Conservation (phyloP, 2,329 filamentous ascomycete species). For the Fusarium kyushuense region DNA sequence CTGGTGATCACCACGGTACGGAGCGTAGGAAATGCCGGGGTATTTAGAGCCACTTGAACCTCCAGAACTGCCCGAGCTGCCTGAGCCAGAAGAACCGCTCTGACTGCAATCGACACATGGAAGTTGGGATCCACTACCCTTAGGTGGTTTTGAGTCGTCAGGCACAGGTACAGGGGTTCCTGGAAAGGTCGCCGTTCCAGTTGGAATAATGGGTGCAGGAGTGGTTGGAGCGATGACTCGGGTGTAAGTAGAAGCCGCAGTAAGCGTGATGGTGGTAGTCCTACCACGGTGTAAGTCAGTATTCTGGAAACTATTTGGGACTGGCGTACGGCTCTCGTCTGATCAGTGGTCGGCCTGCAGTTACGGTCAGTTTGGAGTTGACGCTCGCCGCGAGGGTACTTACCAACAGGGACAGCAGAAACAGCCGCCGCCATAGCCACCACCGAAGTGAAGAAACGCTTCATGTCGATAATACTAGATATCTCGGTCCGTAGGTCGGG, state of each 20-base stretch:
- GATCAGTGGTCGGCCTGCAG: slow-evolving; percentile 28
- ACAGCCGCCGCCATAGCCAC: slow-evolving; percentile 42
- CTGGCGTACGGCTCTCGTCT: slow-evolving; percentile 31
- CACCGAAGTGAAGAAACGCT: slow-evolving; percentile 42
- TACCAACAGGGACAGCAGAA: slow-evolving; percentile 44
- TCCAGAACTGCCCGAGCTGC: slow-evolving; percentile 4
- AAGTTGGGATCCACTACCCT: not conserved
- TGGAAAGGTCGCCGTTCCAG: slow-evolving; percentile 6
- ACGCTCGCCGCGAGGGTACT: slow-evolving; percentile 1
- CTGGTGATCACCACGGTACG: slow-evolving; percentile 62
- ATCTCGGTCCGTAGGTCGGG: not conserved
- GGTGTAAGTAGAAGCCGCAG: slow-evolving; percentile 35
- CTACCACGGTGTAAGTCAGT: slow-evolving; percentile 13
- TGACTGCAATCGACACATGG: slow-evolving; percentile 1
- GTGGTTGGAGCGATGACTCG: slow-evolving; percentile 28
- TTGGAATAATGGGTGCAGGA: slow-evolving; percentile 11
- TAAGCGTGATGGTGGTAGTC: slow-evolving; percentile 33
- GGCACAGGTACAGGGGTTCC: slow-evolving; percentile 7
- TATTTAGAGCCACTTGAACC: slow-evolving; percentile 34
- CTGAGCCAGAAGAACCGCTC: not conserved
- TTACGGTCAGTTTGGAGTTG: slow-evolving; percentile 7
- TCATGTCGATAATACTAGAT: slow-evolving; percentile 37
- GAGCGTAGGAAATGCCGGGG: slow-evolving; percentile 63
- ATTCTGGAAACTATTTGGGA: not conserved
- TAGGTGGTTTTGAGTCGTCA: not conserved